These are phyloP conservation scores for Hymenoscyphus albidus DNA, from an alignment of 2,329 filamentous ascomycete species.

Conservation along the genomic window DNA sequence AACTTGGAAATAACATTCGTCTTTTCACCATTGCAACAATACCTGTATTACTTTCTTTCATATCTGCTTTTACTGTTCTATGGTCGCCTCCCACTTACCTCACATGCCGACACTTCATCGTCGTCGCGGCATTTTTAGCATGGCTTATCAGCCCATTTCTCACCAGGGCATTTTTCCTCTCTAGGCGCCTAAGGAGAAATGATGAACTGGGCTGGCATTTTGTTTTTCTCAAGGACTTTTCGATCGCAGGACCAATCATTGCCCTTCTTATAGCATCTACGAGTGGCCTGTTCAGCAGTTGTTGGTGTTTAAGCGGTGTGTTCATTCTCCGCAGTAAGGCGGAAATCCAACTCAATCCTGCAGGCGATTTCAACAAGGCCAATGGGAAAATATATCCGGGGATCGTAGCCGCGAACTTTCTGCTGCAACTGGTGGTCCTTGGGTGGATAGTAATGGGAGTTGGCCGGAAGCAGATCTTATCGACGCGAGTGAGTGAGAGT, in stretches of 20 bases:
- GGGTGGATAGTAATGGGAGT: background rate
- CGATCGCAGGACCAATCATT: background rate
- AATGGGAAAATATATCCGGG: background rate
- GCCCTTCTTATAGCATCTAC: background rate
- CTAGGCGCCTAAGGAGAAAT: background rate
- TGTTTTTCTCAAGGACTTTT: background rate
- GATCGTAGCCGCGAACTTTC: background rate
- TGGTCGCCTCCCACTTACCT: background rate
- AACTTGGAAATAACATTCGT: background rate
- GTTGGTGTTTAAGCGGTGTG: background rate
- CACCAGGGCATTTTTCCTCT: background rate
- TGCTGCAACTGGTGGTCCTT: background rate
- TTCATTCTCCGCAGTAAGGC: background rate
- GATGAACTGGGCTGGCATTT: background rate
- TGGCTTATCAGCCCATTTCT: background rate
- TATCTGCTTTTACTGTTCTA: background rate
- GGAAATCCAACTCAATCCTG: slow-evolving; percentile 1
- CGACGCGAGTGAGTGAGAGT: background rate
- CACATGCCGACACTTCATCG: background rate
- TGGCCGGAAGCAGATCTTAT: background rate
- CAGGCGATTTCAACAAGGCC: background rate
- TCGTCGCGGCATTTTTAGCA: background rate
- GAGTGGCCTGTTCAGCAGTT: background rate
- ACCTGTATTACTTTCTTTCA: background rate
- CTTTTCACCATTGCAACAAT: background rate